Base-by-base conservation (phyloP, 2,329 filamentous ascomycete species). In the Cordyceps cicadae region DNA sequence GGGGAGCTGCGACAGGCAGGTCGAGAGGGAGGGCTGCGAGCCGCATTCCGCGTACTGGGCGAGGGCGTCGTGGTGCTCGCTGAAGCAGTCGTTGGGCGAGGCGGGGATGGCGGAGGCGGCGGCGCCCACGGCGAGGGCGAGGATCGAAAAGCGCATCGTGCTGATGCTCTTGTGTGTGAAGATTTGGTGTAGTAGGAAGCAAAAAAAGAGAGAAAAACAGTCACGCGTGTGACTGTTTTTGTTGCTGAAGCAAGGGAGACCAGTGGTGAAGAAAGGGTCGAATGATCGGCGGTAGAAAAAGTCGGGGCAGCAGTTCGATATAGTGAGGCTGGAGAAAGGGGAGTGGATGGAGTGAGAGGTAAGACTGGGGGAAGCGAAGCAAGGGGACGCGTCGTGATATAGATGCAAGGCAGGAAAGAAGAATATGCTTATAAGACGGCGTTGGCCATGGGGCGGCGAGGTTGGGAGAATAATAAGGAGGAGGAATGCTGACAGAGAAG, bases 21-120 rank as follows among this genome's bases (percentile, higher is more conserved):
- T 62, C 56, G 70, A 67, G 63, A 82, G 71, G 45, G 74, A 71
- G 60, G 69, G 70, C 61, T 68, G 67, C 66, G 79, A 68, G 52
- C 77, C 79, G 68, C 80, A 82, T 58, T 71, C 71, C 15, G 78
- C 71, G 45, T 70, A 68, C 17, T 61, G 63, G 52, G 77, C 75
- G 54, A 82, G 71, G 54, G 75, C 70, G 26, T 64, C 59, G 63
- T 74, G 71, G 64, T 75, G 70, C 57, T 68, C 63, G 54, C 69
- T 68, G 59, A 82, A 67, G 66, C 79, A 81, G 66, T 74, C 71
- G 50, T 63, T 58, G 17, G 57, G 34, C 14, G 59, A 55, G 66
- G 65, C 66, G 46, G 71, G 65, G 64, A 70, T 59, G 64, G 71
- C 68, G 62, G 68, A 65, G 29, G 69, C 61, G 64, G 70, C 66